A percentile compares a stretch with the other conserved stretches of the same genome.
Conservation (phyloP, 2,329 filamentous ascomycete genomes). For the Orbilia brochopaga region DNA sequence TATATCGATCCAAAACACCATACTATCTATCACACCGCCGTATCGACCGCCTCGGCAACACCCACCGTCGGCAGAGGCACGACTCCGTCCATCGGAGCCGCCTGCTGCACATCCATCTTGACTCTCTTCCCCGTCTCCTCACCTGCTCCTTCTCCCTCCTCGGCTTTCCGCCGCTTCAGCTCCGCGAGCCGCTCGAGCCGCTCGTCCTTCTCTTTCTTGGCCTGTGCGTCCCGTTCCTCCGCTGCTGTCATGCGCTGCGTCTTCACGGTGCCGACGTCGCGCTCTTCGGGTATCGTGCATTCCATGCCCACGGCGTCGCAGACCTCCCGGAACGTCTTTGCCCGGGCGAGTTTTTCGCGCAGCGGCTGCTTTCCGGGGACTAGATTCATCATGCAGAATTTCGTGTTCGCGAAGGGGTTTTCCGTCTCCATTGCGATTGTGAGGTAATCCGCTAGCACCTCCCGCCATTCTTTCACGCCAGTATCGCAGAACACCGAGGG, state of each 20-base stretch:
- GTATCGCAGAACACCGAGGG: constrained; percentile 79
- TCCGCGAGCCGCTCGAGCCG: constrained; percentile 49
- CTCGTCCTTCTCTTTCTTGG: constrained; percentile 48
- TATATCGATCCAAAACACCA: constrained; percentile 9
- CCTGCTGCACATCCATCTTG: constrained; percentile 14
- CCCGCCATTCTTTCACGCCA: constrained; percentile 72
- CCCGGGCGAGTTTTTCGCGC: constrained; percentile 68
- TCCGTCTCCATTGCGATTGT: constrained; percentile 74
- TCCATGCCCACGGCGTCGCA: constrained; percentile 71
- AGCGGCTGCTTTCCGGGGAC: constrained; percentile 78
- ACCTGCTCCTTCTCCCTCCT: constrained; percentile 46
- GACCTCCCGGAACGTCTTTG: constrained; percentile 74
- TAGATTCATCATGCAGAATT: constrained; percentile 73
- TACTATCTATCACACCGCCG: constrained; percentile 19
- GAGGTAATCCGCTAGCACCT: constrained; percentile 79
- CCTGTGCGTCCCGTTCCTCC: constrained; percentile 35
- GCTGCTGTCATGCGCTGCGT: constrained; percentile 30
- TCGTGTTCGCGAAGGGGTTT: constrained; percentile 91
- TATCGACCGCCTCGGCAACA: constrained; percentile 11
- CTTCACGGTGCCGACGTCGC: constrained; percentile 62
- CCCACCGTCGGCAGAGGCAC: not conserved
- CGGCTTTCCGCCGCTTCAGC: constrained; percentile 57
- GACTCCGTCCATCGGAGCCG: not conserved
- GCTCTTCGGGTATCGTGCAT: constrained; percentile 69
- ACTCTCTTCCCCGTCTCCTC: constrained; percentile 22